phyloP scores from a whole-genome alignment of 2,329 filamentous ascomycete genomes.

The Fusarium lateritium region DNA sequence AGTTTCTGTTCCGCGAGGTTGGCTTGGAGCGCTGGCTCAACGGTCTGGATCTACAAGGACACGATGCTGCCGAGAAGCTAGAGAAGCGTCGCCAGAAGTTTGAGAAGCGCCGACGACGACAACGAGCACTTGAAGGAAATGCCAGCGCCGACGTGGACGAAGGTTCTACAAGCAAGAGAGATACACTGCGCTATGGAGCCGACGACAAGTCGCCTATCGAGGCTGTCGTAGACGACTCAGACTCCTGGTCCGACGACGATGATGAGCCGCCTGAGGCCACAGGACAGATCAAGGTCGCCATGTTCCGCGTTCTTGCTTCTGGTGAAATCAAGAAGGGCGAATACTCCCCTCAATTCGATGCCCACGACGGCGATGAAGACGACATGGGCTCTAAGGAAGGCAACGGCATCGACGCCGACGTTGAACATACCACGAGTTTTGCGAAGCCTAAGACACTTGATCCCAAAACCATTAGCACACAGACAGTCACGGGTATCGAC shows the following conservation, averaged over 20 bases:
- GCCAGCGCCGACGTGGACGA: conserved; percentile 55
- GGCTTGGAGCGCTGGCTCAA: conserved; percentile 97
- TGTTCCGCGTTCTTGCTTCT: conserved; percentile 94
- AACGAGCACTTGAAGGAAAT: conserved; percentile 64
- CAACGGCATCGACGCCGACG: conserved; percentile 79
- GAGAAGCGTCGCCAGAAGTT: conserved; percentile 90
- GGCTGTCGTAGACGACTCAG: conserved; percentile 76
- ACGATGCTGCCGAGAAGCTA: conserved; percentile 89
- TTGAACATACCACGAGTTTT: conserved; percentile 98
- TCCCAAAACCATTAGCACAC: conserved; percentile 97
- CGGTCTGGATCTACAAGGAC: conserved; percentile 93
- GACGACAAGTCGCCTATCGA: conserved; percentile 83
- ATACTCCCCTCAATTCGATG: conserved; percentile 97
- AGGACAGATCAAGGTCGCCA: conserved; percentile 97
- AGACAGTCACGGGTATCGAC: conserved; percentile 98
- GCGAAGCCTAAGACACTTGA: conserved; percentile 96
- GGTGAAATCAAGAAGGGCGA: conserved; percentile 98
- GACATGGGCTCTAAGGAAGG: conserved; percentile 63
- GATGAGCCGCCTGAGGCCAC: conserved; percentile 94
- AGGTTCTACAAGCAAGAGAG: conserved; percentile 61
- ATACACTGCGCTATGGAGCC: conserved; percentile 84
- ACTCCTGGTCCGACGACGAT: conserved; percentile 82
- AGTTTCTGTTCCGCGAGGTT: conserved; percentile 97
- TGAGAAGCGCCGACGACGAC: conserved; percentile 75
- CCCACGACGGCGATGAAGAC: conserved; percentile 93